These are phyloP conservation scores for Mycena rosella DNA, from an alignment of 768 basidiomycete species.

Conservation along the genomic window DNA sequence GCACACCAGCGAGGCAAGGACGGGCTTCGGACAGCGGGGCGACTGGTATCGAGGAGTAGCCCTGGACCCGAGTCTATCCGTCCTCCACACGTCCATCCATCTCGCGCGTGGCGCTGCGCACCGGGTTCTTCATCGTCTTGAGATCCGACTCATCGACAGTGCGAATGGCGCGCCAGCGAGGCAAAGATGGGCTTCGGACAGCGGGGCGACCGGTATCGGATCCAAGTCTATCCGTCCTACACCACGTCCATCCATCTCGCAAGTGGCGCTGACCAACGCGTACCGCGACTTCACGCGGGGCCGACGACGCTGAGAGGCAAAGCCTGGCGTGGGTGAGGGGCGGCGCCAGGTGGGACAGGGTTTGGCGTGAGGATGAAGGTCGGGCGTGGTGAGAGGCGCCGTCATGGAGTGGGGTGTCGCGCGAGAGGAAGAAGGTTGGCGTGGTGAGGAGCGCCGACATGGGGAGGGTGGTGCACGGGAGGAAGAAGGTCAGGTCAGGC, in stretches of 20 bases:
- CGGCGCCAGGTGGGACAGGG: too few species aligned
- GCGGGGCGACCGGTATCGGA: background rate
- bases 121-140: background rate
- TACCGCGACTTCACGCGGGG: too few species aligned
- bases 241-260: background rate
- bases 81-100: background rate
- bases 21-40: background rate
- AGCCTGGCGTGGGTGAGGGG: too few species aligned
- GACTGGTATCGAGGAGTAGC: background rate
- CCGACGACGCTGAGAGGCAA: too few species aligned
- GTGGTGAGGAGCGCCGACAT: background rate
- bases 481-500: too few species aligned
- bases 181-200: background rate
- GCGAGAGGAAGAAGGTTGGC: too few species aligned
- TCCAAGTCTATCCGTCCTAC: background rate
- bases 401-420: background rate
- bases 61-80: slow-evolving; percentile 2
- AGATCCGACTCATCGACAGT: background rate
- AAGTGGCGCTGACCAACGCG: background rate
- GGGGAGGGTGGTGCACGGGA: background rate
- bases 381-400: background rate
- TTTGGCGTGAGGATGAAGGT: too few species aligned
- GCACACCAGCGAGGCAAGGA: background rate
- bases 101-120: background rate
- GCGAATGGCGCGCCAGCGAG: background rate